Evolutionary conservation across 495 filamentous ascomycete species (phyloP), one percentile per base, ranked within the genome.

Genomic region (Hyaloscypha variabilis): DNA sequence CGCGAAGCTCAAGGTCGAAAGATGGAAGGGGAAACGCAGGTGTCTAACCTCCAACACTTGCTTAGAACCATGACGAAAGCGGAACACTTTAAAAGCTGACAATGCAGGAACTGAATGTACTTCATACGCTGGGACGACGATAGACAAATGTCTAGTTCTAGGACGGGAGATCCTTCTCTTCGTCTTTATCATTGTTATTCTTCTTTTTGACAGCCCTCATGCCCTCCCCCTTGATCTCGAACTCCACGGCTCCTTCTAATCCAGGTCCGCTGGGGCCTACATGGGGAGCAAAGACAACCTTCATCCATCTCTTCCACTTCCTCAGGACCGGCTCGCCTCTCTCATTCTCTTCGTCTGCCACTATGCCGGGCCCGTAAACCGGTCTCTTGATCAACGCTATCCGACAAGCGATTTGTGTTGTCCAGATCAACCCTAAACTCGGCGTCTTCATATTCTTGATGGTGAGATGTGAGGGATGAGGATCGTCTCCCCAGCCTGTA

Each of bases 401-500:
- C 10, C 95, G 88, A 69, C 84, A 88, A 2, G 90, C 84, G 50
- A 98, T 87, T 77, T 95, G 91, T 63, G 92, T 96, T 36, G 91
- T 86, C 95, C 95, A 99, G 28, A 94, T 87, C 14, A 97, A 81
- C 0, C 95, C 95, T 60, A 98, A 77, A 10, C 90, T 87, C 0
- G 95, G 95, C 0, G 91, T 96, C 77, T 98, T 99, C 17, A 87
- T 79, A 34, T 77, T 74, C 62, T 67, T 67, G 17, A 25, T 34
- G 3, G 58, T 30, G 5, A 64, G 54, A 30, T 62, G 36, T 36
- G 63, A 66, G 24, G 67, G 73, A 26, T 77, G 71, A 0, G 70
- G 77, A 46, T 81, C 78, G 72, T 93, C 90, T 25, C 92, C 93
- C 94, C 95, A 99, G 42, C 95, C 95, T 2, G 91, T 94, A 75